phyloP scores from a whole-genome alignment of 805 yeast species.

The Suhomyces sp. region DNA sequence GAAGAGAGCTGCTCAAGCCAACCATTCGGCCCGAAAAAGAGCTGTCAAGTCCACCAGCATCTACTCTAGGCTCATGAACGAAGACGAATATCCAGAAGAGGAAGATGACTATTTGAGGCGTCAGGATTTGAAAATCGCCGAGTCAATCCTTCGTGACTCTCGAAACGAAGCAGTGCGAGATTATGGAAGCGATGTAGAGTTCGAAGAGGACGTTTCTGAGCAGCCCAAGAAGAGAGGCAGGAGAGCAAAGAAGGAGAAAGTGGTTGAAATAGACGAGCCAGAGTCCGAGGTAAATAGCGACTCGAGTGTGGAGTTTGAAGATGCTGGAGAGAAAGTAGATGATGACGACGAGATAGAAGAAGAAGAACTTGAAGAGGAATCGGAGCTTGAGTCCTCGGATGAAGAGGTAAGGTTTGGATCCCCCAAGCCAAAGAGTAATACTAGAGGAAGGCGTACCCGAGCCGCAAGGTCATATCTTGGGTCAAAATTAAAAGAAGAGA shows the following conservation, averaged over 20 bases:
- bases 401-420: slow-evolving; percentile 4
- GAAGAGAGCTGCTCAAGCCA: slow-evolving; percentile 36
- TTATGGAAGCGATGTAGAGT: slow-evolving; percentile 22
- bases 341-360: slow-evolving; percentile 5
- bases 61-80: slow-evolving; percentile 31
- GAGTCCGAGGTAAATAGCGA: slow-evolving; percentile 20
- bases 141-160: slow-evolving; percentile 29
- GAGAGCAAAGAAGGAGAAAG: background rate
- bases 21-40: slow-evolving; percentile 48
- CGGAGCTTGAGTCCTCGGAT: slow-evolving; percentile 3
- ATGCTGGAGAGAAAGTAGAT: background rate
- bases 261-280: background rate
- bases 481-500: background rate
- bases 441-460: background rate
- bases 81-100: slow-evolving; percentile 30
- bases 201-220: slow-evolving; percentile 19
- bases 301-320: slow-evolving; percentile 6
- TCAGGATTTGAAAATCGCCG: slow-evolving; percentile 46
- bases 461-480: background rate
- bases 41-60: slow-evolving; percentile 35
- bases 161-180: slow-evolving; percentile 8
- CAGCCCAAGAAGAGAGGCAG: slow-evolving; percentile 2
- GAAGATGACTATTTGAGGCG: slow-evolving; percentile 27
- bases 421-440: background rate
- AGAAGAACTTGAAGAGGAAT: slow-evolving; percentile 8